These are phyloP conservation scores for Domatiomyces globalis DNA, from an alignment of 2,329 filamentous ascomycete genomes.

Conservation along the genomic window DNA sequence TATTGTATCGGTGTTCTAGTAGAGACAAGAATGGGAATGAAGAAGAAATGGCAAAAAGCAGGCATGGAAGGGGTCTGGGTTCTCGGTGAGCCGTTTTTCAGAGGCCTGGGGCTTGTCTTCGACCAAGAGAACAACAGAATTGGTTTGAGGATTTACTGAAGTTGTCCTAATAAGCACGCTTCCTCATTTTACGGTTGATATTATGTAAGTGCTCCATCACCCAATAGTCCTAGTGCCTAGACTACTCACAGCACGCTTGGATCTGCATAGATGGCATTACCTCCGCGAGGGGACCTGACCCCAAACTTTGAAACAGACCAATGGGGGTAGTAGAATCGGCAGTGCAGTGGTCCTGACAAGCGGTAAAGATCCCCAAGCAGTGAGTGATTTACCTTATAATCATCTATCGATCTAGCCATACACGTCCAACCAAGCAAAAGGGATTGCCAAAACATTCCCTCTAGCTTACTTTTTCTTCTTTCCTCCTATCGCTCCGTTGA, in stretches of 20 bases:
- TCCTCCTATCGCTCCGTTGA: not conserved
- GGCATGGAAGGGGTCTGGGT: constrained; percentile 15
- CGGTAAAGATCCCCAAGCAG: not conserved
- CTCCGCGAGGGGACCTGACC: too few relatives aligned
- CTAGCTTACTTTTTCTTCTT: not conserved
- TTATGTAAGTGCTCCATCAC: too few relatives aligned
- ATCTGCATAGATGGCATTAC: too few relatives aligned
- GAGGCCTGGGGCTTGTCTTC: constrained; percentile 13
- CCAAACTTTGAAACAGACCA: too few relatives aligned
- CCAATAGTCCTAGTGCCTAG: too few relatives aligned
- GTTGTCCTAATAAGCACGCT: not conserved
- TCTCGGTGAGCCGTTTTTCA: constrained; percentile 17
- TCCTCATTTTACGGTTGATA: too few relatives aligned
- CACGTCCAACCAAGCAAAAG: not conserved
- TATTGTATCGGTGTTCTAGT: constrained; percentile 10
- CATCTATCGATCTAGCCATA: not conserved
- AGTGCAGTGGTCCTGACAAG: too few relatives aligned
- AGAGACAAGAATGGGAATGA: constrained; percentile 4
- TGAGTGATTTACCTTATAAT: not conserved
- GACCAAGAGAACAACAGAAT: constrained; percentile 12
- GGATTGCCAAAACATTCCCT: not conserved
- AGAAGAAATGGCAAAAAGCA: constrained; percentile 5
- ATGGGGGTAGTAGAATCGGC: too few relatives aligned
- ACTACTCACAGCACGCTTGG: too few relatives aligned
- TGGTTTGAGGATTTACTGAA: constrained; percentile 15